Conservation (phyloP, 148 eudicot genomes). For the Vaccinium macrocarpon region DNA sequence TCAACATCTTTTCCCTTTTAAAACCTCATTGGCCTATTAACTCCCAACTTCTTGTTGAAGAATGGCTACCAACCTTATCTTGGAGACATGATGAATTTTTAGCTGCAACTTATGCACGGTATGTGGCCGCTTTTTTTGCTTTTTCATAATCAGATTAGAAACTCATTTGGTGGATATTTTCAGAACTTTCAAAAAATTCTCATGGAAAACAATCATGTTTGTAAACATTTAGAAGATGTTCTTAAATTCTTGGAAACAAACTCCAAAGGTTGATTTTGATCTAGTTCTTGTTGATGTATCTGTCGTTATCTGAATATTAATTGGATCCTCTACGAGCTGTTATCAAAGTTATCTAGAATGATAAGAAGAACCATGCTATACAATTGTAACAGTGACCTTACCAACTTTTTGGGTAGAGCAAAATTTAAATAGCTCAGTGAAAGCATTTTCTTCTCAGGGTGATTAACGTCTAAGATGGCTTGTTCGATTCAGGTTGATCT, state of each 20-base stretch:
- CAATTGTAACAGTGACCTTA: background rate
- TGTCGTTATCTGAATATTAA: background rate
- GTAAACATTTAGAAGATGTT: background rate
- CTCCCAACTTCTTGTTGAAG: background rate
- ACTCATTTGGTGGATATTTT: background rate
- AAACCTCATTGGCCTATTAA: conserved; percentile 1
- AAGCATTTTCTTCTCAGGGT: conserved; percentile 3
- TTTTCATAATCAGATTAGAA: background rate
- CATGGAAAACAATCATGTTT: background rate
- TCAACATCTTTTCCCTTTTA: background rate
- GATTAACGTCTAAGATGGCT: conserved; percentile 7
- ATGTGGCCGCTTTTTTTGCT: background rate
- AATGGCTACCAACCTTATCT: background rate
- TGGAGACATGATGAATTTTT: background rate
- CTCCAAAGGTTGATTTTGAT: background rate
- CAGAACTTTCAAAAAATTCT: background rate
- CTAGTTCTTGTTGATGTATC: background rate
- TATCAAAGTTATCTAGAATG: background rate
- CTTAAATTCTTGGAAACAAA: background rate
- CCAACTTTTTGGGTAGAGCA: background rate
- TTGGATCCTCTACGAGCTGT: background rate
- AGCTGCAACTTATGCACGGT: background rate
- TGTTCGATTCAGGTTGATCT: conserved; percentile 70
- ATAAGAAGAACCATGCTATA: background rate
- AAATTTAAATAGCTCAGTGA: background rate